A percentile compares a stretch with the other conserved stretches of the same genome.
Evolutionary conservation across 2,329 filamentous ascomycete genomes (phyloP).

Genomic region (Shiraia sp.): DNA sequence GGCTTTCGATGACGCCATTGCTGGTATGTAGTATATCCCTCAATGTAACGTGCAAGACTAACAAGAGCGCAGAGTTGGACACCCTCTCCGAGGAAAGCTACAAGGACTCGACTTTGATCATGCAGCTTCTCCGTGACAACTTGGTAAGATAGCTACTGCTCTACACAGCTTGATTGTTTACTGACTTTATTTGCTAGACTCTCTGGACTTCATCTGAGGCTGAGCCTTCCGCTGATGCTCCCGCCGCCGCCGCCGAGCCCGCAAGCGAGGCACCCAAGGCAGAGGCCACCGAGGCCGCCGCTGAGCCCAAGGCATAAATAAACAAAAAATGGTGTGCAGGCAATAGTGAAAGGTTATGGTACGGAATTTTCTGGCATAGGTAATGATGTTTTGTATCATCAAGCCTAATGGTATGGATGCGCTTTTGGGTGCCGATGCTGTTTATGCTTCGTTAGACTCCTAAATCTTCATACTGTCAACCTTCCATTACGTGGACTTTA

Average conservation of each 20-base stretch:
- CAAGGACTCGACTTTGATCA: slow-evolving; percentile 98
- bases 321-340: slow-evolving; percentile 25
- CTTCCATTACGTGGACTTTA: slow-evolving; percentile 13
- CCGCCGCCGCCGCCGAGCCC: slow-evolving; percentile 59
- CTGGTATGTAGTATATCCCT: slow-evolving; percentile 56
- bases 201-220: slow-evolving; percentile 99
- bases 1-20: slow-evolving; percentile 95
- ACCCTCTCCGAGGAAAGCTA: slow-evolving; percentile 98
- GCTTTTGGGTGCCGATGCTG: slow-evolving; percentile 37
- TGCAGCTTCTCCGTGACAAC: slow-evolving; percentile 98
- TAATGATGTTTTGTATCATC: slow-evolving; percentile 35
- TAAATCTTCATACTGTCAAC: slow-evolving; percentile 44
- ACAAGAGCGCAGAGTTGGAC: slow-evolving; percentile 73
- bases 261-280: slow-evolving; percentile 57
- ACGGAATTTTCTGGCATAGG: slow-evolving; percentile 41
- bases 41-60: slow-evolving; percentile 9
- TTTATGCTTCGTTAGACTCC: slow-evolving; percentile 43
- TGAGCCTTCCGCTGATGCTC: slow-evolving; percentile 68
- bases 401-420: slow-evolving; percentile 35
- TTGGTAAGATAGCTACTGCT: slow-evolving; percentile 59
- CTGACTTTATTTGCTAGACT: slow-evolving; percentile 61
- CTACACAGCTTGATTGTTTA: not conserved
- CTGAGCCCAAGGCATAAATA: slow-evolving; percentile 65
- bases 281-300: slow-evolving; percentile 45
- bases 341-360: slow-evolving; percentile 39